Evolutionary conservation across 768 basidiomycete species (phyloP), one percentile per base, ranked within the genome.

Genomic region (Russula olivacea): DNA sequence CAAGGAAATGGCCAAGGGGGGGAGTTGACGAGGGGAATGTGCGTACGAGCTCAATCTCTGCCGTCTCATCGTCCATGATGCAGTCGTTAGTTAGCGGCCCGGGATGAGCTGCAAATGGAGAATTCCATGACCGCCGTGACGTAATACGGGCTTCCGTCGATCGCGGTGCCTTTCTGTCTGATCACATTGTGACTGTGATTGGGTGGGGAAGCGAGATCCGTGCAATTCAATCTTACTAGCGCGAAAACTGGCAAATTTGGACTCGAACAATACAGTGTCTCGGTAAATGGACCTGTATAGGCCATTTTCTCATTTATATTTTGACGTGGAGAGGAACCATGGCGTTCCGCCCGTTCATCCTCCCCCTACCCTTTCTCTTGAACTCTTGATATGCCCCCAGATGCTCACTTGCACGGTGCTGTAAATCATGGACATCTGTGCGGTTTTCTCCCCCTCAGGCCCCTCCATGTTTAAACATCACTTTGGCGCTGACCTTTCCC

Each of bases 1-100:
- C 47, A 59, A 54, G 38, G 47, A 54, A 54, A 41, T 17, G n/a
- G n/a, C 0, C 12, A 38, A 14, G 40, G 21, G 28, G 28, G 3
- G 28, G 45, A 6, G n/a, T 38, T 47, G n/a, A 21, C 34, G 10
- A 36, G 28, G 14, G 36, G 45, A 36, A n/a, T 3, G 57, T 23
- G 32, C 64, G 23, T 56, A 64, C 63, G 28, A 64, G 63, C 48
- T 88, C 87, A 48, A 89, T 88, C 72, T 89, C 87, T 25, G 87
- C 87, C 0, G 84, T 83, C 68, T 89, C 87, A 68, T 88, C 79
- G 38, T 80, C 79, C 79, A 80, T n/a, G n/a, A n/a, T n/a, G n/a
- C n/a, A n/a, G n/a, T 80, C 40, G 43, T 56, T 7, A 3, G 38
- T 54, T 4, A 1, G 19, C 2, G 15, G n/a, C n/a, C n/a, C n/a